Evolutionary conservation across 2,329 filamentous ascomycete genomes (phyloP).

Genomic region (Hymenoscyphus albidus): DNA sequence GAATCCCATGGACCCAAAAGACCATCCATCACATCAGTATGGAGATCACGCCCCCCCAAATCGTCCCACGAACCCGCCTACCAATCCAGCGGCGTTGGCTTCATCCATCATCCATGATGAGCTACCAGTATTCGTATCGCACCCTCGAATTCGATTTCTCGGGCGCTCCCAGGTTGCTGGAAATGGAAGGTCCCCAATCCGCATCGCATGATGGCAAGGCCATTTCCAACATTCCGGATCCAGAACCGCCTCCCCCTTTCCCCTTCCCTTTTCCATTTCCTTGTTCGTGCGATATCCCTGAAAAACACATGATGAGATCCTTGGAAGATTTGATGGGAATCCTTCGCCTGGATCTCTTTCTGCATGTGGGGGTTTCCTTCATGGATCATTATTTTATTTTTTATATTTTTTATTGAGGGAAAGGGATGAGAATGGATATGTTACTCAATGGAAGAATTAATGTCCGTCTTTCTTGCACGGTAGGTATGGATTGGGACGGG

Average conservation of each 20-base stretch:
- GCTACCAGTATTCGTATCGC: neutral
- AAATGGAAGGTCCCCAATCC: neutral
- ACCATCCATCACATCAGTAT: neutral
- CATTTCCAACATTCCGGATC: neutral
- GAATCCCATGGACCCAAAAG: neutral
- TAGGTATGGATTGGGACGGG: too few relatives aligned
- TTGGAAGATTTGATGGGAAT: neutral
- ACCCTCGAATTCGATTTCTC: neutral
- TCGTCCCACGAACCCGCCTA: neutral
- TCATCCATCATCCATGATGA: neutral
- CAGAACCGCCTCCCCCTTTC: too few relatives aligned
- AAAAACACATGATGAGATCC: neutral
- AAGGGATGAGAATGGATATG: neutral
- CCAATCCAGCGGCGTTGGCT: neutral
- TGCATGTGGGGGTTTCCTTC: too few relatives aligned
- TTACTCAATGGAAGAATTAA: neutral
- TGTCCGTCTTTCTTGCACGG: neutral
- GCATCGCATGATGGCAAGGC: neutral
- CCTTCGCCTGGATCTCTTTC: neutral
- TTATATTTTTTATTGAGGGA: neutral
- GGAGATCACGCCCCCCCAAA: neutral
- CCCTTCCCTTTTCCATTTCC: too few relatives aligned
- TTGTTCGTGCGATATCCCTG: neutral
- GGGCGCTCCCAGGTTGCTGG: neutral
- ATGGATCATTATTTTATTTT: neutral